Conservation (phyloP, 306 rosid species). For the Prosopis cineraria region DNA sequence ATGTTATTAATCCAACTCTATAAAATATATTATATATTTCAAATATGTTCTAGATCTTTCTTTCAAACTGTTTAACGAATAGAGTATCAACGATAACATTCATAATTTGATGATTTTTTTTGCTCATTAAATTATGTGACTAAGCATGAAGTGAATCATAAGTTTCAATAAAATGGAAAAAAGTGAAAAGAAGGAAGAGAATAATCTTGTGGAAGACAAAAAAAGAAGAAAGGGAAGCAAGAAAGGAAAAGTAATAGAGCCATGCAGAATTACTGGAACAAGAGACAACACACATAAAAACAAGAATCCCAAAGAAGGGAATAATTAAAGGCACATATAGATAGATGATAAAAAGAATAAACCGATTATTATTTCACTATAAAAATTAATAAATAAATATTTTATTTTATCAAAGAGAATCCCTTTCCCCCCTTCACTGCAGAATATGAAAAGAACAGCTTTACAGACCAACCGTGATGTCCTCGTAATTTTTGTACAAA, state of each 20-base stretch:
- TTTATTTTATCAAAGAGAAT: conserved; percentile 32
- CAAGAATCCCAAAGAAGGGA: conserved; percentile 57
- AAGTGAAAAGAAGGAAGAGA: conserved; percentile 37
- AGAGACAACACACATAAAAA: conserved; percentile 65
- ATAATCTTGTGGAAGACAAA: conserved; percentile 39
- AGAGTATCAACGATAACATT: neutral
- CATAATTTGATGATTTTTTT: neutral
- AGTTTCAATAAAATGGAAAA: conserved; percentile 24
- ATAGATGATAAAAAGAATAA: conserved; percentile 52
- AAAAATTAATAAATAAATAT: neutral
- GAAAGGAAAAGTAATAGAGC: conserved; percentile 40
- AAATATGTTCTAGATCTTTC: neutral
- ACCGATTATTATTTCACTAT: conserved; percentile 37
- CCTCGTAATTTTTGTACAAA: neutral
- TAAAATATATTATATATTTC: no score
- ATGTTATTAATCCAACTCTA: no score
- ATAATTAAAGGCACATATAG: conserved; percentile 53
- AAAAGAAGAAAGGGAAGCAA: conserved; percentile 46
- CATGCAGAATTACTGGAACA: conserved; percentile 54
- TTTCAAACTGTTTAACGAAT: neutral
- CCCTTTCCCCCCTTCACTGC: conserved; percentile 41
- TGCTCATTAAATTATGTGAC: no score
- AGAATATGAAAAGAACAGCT: conserved; percentile 40
- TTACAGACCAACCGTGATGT: conserved; percentile 42
- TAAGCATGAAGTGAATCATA: conserved; percentile 5